Conservation (phyloP, 2,329 filamentous ascomycete species). For the Mycosphaerelloides madeirae region DNA sequence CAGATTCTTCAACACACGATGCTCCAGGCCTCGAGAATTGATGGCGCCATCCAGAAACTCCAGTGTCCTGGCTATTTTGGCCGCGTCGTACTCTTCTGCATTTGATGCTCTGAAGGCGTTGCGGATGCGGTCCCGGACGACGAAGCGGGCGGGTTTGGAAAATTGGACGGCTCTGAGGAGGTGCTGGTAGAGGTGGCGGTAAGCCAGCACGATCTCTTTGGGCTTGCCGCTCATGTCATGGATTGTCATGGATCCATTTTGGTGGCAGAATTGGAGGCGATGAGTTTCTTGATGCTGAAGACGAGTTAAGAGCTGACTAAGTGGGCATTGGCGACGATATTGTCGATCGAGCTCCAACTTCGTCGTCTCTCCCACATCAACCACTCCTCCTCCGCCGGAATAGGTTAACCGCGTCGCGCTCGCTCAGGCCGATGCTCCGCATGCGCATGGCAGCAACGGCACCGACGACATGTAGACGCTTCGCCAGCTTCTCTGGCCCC, state of each 20-base stretch:
- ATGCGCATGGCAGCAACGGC: conserved; percentile 5
- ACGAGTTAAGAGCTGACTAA: too few relatives aligned
- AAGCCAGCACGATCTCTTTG: conserved; percentile 35
- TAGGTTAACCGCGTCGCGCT: too few relatives aligned
- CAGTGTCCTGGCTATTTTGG: conserved; percentile 59
- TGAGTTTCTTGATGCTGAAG: not conserved
- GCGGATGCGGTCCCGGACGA: conserved; percentile 52
- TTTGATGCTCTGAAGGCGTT: conserved; percentile 53
- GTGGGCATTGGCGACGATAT: too few relatives aligned
- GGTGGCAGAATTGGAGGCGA: not conserved
- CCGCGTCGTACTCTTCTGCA: conserved; percentile 44
- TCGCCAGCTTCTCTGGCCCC: conserved; percentile 2
- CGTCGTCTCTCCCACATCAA: too few relatives aligned
- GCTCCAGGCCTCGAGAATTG: conserved; percentile 62
- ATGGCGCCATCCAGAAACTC: conserved; percentile 66
- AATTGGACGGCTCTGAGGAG: conserved; percentile 67
- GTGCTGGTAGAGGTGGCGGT: conserved; percentile 64
- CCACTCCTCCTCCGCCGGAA: not conserved
- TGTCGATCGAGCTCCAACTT: too few relatives aligned
- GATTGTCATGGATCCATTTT: not conserved
- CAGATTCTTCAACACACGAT: conserved; percentile 66
- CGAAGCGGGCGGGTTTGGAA: conserved; percentile 62
- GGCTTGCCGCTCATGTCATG: conserved; percentile 11
- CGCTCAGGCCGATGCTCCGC: conserved; percentile 13
- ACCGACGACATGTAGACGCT: conserved; percentile 13